phyloP scores from a whole-genome alignment of 805 yeast species.

The Cyberlindnera xylosilytica region DNA sequence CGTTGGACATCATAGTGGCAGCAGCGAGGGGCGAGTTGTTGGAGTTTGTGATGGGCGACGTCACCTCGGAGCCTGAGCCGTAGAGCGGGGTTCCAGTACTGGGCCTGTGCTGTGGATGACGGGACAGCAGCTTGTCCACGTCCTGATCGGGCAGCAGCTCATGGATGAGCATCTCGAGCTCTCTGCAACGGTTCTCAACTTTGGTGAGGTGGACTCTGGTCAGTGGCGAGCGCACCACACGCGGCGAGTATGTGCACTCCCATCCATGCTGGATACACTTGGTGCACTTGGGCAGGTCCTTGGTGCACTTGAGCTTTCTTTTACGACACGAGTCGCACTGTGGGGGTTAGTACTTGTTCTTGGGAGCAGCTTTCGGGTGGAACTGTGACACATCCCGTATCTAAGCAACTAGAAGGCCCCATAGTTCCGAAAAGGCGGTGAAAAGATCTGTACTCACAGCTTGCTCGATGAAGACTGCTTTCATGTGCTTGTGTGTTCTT shows the following conservation, averaged over 20 bases:
- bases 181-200: conserved; percentile 58
- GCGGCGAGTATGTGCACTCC: conserved; percentile 77
- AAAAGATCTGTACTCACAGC: conserved; percentile 21
- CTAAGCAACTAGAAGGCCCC: too few species aligned
- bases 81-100: conserved; percentile 4
- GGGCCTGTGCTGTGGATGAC: conserved; percentile 8
- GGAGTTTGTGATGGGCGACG: background rate
- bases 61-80: conserved; percentile 9
- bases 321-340: conserved; percentile 80
- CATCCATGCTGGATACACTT: conserved; percentile 71
- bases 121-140: conserved; percentile 36
- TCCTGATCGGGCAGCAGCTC: conserved; percentile 45
- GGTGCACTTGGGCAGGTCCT: conserved; percentile 70
- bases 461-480: conserved; percentile 28
- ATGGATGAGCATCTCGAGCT: conserved; percentile 42
- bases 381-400: too few species aligned
- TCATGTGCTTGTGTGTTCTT: too few species aligned
- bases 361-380: background rate
- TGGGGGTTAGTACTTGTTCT: conserved; percentile 4
- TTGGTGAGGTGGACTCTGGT: conserved; percentile 78
- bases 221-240: conserved; percentile 73
- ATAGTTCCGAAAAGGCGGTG: too few species aligned
- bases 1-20: conserved; percentile 6
- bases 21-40: conserved; percentile 4
- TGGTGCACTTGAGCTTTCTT: conserved; percentile 77